Evolutionary conservation across 257 asterid species (phyloP).

Genomic region (Forsythia viridissima): DNA sequence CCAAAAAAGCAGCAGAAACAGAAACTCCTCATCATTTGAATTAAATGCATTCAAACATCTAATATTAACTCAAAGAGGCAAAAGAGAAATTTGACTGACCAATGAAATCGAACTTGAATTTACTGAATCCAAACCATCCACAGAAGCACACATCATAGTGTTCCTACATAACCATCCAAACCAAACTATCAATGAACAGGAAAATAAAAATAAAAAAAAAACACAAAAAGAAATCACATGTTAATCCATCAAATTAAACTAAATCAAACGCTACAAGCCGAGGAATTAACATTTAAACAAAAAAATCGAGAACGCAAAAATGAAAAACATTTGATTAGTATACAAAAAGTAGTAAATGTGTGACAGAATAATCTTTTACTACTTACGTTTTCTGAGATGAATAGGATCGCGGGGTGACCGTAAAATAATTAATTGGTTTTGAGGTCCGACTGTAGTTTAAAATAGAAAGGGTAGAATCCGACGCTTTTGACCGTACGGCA

Average conservation of each 20-base stretch:
- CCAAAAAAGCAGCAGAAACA: neutral
- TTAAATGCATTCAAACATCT: neutral
- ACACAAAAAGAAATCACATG: neutral
- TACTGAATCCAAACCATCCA: conserved; percentile 64
- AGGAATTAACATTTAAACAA: neutral
- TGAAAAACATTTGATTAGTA: conserved; percentile 1
- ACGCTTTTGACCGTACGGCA: conserved; percentile 34
- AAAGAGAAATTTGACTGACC: conserved; percentile 43
- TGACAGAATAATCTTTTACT: neutral
- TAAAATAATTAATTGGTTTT: conserved; percentile 20
- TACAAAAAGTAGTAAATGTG: neutral
- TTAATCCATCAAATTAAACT: neutral
- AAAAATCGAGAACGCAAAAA: neutral
- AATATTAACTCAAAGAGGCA: neutral
- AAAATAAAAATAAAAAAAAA: neutral
- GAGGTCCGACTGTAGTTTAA: neutral
- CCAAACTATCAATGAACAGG: neutral
- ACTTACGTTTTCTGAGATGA: conserved; percentile 38
- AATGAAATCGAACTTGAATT: conserved; percentile 42
- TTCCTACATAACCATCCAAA: conserved; percentile 45
- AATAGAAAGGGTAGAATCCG: conserved; percentile 27
- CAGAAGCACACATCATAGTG: conserved; percentile 48
- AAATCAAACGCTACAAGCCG: neutral
- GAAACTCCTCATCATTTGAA: neutral
- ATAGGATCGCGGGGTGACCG: conserved; percentile 22